Base-by-base conservation (phyloP, 2,329 filamentous ascomycete genomes). In the Microcera coccophila region DNA sequence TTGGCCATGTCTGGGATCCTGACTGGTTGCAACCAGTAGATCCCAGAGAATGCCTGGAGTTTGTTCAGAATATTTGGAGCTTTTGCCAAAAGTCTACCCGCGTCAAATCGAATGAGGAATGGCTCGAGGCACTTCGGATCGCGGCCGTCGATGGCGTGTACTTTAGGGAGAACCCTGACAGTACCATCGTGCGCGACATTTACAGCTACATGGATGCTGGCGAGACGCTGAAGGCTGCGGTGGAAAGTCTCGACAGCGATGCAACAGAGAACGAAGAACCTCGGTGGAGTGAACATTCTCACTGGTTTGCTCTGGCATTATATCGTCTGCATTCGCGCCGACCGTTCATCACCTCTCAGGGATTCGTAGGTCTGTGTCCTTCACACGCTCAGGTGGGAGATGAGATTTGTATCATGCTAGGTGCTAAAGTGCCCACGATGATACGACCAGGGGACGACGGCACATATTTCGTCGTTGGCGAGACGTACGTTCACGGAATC, bases 31-130 rank as follows among this genome's bases (percentile, higher is more conserved):
- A 44, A n/a, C 15, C 22, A 1, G 4, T 51, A 3, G 41, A 41
- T 4, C n/a, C 34, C 16, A n/a, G n/a, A n/a, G n/a, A n/a, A n/a
- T n/a, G n/a, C 36, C 1, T 0, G 41, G 36, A 2, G 49, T 39
- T 3, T n/a, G 21, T n/a, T 10, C 31, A 44, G n/a, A n/a, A n/a
- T 5, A 42, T 51, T 15, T 21, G 31, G 9, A 17, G 8, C 0
- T 32, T 49, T 4, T 51, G 49, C 31, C 22, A 39, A 3, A 42
- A 41, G 14, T 51, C 49, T 5, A 36, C 49, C 1, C 42, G 37
- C 9, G 21, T 42, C n/a, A 39, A 38, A 2, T 10, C 35, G 7
- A 26, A 34, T 1, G 38, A 46, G 3, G 46, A 51, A 12, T 17
- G 18, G 3, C 14, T 31, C 8, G 49, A 49, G 7, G 35, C 46